Base-by-base conservation (phyloP, 345 rosid species). In the Clausena lansium region DNA sequence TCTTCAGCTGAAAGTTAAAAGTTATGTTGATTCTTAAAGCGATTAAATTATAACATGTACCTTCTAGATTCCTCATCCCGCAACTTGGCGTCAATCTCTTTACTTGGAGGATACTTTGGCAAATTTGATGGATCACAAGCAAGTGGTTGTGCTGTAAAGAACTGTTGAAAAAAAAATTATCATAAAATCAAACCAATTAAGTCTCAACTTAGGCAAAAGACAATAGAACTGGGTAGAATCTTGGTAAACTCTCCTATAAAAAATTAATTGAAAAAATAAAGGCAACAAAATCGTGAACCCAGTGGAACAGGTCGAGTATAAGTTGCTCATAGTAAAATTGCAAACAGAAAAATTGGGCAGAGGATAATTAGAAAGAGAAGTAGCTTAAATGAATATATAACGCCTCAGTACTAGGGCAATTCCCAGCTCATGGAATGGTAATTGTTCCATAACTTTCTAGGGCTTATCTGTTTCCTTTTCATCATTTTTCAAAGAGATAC, bases 41-140 rank as follows among this genome's bases (percentile, higher is more conserved):
- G 62, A 76, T 39, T 27, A 75, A 71, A 24, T 39, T 27, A 45
- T 58, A 81, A 67, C 17, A 41, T 57, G 61, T 87, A 91, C 97
- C 92, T 89, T 81, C 92, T 88, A 75, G 88, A 87, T 69, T 90
- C 94, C 64, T 95, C 97, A 81, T 91, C 99, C 27, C 92, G 92
- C 71, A 86, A 50, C 88, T 92, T 94, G 55, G 92, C 93, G 81
- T 96, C 98, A 68, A 96, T 92, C 90, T 96, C 99, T 86, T 94
- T 96, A 87, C 97, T 92, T 15, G 97, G 98, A 73, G 99, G 95
- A 83, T 92, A 96, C 74, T 92, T 94, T 71, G 99, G 99, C 87
- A 96, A 85, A 81, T 85, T 86, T 71, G 95, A 91, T 79, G 98
- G 97, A 77, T 96, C 95, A 73, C 98, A 96, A 79, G 99, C 91